Conservation (phyloP, 2,329 filamentous ascomycete genomes). For the Nigrospora sphaerica region DNA sequence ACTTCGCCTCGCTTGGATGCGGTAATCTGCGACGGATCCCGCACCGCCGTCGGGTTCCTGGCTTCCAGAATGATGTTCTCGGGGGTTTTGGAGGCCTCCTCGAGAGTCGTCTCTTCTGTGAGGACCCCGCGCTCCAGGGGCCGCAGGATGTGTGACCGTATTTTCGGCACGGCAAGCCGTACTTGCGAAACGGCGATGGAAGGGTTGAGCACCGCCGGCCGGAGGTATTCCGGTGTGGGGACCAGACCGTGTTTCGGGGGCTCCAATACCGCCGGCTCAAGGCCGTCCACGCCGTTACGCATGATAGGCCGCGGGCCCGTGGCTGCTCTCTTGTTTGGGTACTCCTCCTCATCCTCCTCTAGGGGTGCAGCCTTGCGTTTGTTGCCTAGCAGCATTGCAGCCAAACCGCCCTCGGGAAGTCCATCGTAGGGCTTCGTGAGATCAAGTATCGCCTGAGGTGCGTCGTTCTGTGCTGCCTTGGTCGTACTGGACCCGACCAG, state of each 20-base stretch:
- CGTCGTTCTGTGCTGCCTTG: conserved; percentile 58
- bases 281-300: conserved; percentile 67
- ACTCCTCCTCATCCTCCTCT: conserved; percentile 70
- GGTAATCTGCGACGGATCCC: conserved; percentile 78
- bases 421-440: conserved; percentile 92
- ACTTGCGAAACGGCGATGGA: conserved; percentile 75
- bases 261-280: conserved; percentile 66
- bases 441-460: conserved; percentile 78
- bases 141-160: conserved; percentile 75
- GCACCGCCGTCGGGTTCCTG: conserved; percentile 68
- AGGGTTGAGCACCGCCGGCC: conserved; percentile 81
- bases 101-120: conserved; percentile 42
- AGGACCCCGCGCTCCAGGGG: conserved; percentile 65
- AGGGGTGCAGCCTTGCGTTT: conserved; percentile 74
- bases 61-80: conserved; percentile 81
- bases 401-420: conserved; percentile 80
- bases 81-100: conserved; percentile 55
- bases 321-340: conserved; percentile 41
- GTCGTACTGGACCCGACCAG: conserved; percentile 69
- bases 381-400: conserved; percentile 81
- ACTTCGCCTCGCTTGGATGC: conserved; percentile 73
- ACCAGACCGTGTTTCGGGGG: conserved; percentile 52
- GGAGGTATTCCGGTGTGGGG: conserved; percentile 73
- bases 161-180: conserved; percentile 78
- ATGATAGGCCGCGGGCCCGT: conserved; percentile 69